A percentile compares a stretch with the other conserved stretches of the same genome.
These are phyloP conservation scores for Dioszegia crocea DNA, from an alignment of 768 basidiomycete species.

Conservation along the genomic window DNA sequence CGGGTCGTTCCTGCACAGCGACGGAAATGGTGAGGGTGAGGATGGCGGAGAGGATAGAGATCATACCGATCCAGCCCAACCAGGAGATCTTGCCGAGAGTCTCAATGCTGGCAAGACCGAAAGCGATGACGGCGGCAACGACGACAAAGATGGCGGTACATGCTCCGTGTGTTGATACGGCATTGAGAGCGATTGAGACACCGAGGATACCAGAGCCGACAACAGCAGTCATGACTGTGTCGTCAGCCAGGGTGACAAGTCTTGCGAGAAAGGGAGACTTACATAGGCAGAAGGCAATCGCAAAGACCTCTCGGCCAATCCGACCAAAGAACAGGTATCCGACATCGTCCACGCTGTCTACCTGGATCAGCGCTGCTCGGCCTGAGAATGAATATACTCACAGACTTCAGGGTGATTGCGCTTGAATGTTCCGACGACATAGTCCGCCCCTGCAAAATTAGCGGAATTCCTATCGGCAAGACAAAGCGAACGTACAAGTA, in stretches of 20 bases:
- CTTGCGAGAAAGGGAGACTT: conserved; percentile 31
- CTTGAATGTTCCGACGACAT: conserved; percentile 33
- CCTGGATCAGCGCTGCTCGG: background rate
- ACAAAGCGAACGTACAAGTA: background rate
- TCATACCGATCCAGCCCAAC: conserved; percentile 18
- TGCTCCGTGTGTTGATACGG: conserved; percentile 30
- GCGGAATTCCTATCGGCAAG: background rate
- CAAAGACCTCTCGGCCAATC: conserved; percentile 30
- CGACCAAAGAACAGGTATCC: conserved; percentile 27
- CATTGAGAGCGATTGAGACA: conserved; percentile 38
- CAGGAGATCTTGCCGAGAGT: conserved; percentile 21
- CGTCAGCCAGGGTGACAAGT: conserved; percentile 15
- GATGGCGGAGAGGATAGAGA: conserved; percentile 14
- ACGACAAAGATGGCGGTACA: conserved; percentile 37
- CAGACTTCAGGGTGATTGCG: conserved; percentile 34
- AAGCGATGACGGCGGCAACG: conserved; percentile 21
- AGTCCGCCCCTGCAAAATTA: conserved; percentile 22
- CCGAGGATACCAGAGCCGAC: conserved; percentile 18
- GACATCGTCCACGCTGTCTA: conserved; percentile 24
- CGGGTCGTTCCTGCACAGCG: conserved; percentile 29
- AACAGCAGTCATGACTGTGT: conserved; percentile 6
- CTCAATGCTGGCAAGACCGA: conserved; percentile 24
- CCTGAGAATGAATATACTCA: background rate
- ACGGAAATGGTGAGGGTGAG: conserved; percentile 29
- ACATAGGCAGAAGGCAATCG: conserved; percentile 34